phyloP scores from a whole-genome alignment of 78 protist species.

The Monocercomonoides exilis region DNA sequence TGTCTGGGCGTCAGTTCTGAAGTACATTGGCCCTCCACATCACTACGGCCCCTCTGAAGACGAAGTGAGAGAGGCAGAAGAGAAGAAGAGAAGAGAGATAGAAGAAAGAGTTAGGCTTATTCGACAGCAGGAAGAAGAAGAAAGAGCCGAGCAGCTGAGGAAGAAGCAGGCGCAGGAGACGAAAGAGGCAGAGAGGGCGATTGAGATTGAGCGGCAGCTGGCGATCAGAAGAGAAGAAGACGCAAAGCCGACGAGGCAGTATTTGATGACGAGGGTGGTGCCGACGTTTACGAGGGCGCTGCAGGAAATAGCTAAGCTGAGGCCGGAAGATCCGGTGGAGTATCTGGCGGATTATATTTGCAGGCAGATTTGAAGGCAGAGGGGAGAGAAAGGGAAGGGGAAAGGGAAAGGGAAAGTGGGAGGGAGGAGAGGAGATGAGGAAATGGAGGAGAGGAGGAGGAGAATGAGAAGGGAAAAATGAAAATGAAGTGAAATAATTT shows the following conservation, averaged over 20 bases:
- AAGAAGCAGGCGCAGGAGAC: background rate
- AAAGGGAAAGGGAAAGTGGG: too few species aligned
- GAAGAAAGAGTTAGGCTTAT: background rate
- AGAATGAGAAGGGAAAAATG: too few species aligned
- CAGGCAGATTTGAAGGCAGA: too few species aligned
- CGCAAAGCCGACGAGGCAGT: background rate
- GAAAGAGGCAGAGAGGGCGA: background rate
- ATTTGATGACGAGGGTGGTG: background rate
- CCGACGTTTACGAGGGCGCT: background rate
- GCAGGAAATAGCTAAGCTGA: background rate
- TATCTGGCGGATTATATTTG: background rate
- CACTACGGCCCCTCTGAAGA: background rate
- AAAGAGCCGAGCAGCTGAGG: too few species aligned
- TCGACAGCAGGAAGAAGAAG: background rate
- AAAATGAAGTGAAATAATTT: too few species aligned
- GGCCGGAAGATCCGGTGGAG: background rate
- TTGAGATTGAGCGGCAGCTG: background rate
- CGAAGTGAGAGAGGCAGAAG: background rate
- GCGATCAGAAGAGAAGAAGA: background rate
- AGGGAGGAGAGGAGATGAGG: too few species aligned
- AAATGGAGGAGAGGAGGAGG: too few species aligned
- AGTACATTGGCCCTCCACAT: background rate
- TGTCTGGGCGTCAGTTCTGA: background rate
- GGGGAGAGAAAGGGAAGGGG: too few species aligned
- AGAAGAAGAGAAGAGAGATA: background rate